Conservation (phyloP, 2,329 filamentous ascomycete species). For the Xylaria sp. region DNA sequence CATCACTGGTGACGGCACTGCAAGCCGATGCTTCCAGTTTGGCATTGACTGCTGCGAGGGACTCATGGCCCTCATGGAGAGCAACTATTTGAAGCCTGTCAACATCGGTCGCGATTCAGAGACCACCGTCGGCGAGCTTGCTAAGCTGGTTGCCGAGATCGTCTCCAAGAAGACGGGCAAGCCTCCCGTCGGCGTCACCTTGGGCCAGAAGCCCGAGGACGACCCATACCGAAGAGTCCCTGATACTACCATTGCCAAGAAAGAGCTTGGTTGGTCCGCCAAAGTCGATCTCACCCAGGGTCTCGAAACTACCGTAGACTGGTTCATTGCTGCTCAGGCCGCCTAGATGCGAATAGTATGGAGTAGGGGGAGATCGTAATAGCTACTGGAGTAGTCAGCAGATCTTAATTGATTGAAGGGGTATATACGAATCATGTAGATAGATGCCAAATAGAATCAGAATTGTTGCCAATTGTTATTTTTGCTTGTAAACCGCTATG, state of each 20-base stretch:
- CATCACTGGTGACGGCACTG: not conserved
- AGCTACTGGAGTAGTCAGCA: not conserved
- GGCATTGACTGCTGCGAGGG: not conserved
- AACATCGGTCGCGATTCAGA: not conserved
- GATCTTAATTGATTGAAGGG: not conserved
- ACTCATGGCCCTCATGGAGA: slow-evolving; percentile 1
- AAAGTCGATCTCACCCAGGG: not conserved
- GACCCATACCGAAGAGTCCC: slow-evolving; percentile 2
- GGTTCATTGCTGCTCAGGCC: not conserved
- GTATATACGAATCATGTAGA: not conserved
- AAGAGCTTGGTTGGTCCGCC: not conserved
- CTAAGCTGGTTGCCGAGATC: not conserved
- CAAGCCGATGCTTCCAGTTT: slow-evolving; percentile 1
- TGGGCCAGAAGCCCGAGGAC: slow-evolving; percentile 1
- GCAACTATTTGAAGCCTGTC: not conserved
- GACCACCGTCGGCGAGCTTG: not conserved
- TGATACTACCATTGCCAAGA: not conserved
- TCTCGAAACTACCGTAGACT: not conserved
- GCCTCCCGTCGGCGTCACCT: not conserved
- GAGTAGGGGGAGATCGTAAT: not conserved
- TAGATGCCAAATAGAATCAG: not conserved
- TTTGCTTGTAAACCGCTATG: not conserved
- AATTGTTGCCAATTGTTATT: not conserved
- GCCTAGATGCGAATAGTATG: not conserved
- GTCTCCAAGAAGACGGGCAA: not conserved